Evolutionary conservation across 192 early-diverging fungal species (phyloP).

Genomic region (Rhizoclosmatium globosum): DNA sequence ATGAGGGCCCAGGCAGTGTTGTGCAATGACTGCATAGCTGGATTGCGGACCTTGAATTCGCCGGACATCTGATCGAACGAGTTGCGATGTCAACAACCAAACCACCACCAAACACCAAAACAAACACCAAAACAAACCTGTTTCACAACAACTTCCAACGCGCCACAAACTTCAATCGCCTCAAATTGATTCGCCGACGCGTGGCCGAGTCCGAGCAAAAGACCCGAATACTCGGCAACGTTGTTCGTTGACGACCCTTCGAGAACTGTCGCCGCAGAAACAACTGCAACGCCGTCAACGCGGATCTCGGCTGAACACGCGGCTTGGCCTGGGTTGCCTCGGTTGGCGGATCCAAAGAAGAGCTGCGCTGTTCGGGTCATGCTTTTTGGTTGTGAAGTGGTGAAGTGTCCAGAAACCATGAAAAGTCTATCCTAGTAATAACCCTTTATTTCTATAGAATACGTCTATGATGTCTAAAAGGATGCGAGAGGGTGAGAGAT

Average conservation of each 20-base stretch:
- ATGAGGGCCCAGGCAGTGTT: background rate
- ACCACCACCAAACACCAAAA: background rate
- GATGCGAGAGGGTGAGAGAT: too few relatives aligned
- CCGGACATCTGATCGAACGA: background rate
- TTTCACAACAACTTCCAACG: background rate
- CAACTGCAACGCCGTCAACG: background rate
- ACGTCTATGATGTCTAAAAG: too few relatives aligned
- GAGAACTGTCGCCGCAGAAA: background rate
- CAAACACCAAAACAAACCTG: background rate
- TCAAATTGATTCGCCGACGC: background rate
- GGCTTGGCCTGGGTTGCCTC: background rate
- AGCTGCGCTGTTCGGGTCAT: too few relatives aligned
- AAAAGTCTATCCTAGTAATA: too few relatives aligned
- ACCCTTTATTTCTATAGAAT: too few relatives aligned
- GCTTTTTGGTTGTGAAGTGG: too few relatives aligned
- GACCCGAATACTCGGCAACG: background rate
- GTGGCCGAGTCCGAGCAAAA: background rate
- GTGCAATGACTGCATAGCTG: background rate
- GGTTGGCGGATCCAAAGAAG: background rate
- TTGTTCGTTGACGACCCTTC: background rate
- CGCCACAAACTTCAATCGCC: background rate
- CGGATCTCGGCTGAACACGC: background rate
- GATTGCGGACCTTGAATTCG: background rate
- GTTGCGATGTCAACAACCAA: background rate
- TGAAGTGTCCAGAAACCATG: too few relatives aligned